Conservation (phyloP, 306 rosid species). For the Arachis stenosperma region DNA sequence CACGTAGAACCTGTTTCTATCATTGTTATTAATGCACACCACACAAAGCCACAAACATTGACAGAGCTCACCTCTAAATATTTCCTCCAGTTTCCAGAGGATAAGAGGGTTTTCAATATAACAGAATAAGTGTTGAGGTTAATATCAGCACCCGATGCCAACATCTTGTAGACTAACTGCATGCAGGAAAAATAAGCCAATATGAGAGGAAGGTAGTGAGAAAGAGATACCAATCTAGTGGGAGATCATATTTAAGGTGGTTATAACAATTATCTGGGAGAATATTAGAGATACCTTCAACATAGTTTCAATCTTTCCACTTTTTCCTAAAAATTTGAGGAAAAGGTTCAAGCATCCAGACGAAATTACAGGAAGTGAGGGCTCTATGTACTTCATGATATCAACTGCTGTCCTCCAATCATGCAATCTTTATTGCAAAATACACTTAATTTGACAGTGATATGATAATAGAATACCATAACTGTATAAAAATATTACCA, state of each 20-base stretch:
- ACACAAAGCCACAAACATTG: not conserved
- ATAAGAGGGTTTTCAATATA: slow-evolving; percentile 83
- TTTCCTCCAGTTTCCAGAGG: slow-evolving; percentile 91
- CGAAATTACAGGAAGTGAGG: slow-evolving; percentile 69
- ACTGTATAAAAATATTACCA: not conserved
- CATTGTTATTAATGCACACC: not conserved
- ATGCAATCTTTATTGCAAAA: slow-evolving; percentile 63
- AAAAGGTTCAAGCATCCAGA: slow-evolving; percentile 71
- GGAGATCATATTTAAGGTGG: slow-evolving; percentile 35
- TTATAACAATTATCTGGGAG: slow-evolving; percentile 34
- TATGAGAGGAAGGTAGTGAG: slow-evolving; percentile 28
- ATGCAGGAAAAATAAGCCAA: slow-evolving; percentile 22
- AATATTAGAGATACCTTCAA: slow-evolving; percentile 61
- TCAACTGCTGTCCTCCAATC: slow-evolving; percentile 83
- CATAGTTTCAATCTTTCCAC: slow-evolving; percentile 87
- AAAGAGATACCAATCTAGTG: slow-evolving; percentile 27
- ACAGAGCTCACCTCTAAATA: slow-evolving; percentile 75
- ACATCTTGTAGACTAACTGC: slow-evolving; percentile 85
- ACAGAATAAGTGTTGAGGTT: slow-evolving; percentile 73
- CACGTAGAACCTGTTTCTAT: slow-evolving; percentile 19
- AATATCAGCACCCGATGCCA: slow-evolving; percentile 68
- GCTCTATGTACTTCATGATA: slow-evolving; percentile 75
- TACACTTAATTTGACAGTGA: slow-evolving; percentile 43
- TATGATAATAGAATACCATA: slow-evolving; percentile 24
- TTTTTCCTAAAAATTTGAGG: slow-evolving; percentile 78